Conservation (phyloP, 1,284 basidiomycete species). For the Ceratobasidium sp. region DNA sequence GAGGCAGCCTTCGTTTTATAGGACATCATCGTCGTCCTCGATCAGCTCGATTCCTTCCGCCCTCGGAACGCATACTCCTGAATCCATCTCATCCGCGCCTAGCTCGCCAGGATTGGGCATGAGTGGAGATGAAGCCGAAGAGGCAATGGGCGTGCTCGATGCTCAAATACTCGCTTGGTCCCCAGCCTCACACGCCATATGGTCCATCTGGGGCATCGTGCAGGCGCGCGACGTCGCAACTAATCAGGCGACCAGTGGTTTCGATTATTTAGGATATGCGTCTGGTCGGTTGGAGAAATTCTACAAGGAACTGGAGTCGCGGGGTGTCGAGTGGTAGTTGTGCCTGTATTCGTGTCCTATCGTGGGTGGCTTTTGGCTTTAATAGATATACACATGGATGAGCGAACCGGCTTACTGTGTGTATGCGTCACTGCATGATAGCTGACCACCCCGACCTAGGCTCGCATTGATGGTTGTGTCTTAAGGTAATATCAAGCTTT, state of each 20-base stretch:
- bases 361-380: too few relatives aligned
- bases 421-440: too few relatives aligned
- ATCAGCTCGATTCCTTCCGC: background rate
- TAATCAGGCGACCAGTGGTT: conserved; percentile 58
- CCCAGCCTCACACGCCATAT: conserved; percentile 85
- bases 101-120: background rate
- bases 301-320: conserved; percentile 38
- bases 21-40: conserved; percentile 9
- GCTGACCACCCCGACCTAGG: too few relatives aligned
- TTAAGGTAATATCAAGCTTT: too few relatives aligned
- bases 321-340: conserved; percentile 40
- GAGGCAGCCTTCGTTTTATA: conserved; percentile 45
- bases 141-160: conserved; percentile 63
- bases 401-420: too few relatives aligned
- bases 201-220: conserved; percentile 91
- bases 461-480: too few relatives aligned
- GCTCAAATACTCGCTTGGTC: conserved; percentile 83
- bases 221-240: conserved; percentile 79
- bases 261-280: conserved; percentile 81
- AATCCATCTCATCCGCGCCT: too few relatives aligned
- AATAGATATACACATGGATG: too few relatives aligned
- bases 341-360: too few relatives aligned
- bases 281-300: conserved; percentile 60
- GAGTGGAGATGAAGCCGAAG: conserved; percentile 44
- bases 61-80: background rate